These are phyloP conservation scores for Xerocomus spinulosus DNA, from an alignment of 768 basidiomycete genomes.

Conservation along the genomic window DNA sequence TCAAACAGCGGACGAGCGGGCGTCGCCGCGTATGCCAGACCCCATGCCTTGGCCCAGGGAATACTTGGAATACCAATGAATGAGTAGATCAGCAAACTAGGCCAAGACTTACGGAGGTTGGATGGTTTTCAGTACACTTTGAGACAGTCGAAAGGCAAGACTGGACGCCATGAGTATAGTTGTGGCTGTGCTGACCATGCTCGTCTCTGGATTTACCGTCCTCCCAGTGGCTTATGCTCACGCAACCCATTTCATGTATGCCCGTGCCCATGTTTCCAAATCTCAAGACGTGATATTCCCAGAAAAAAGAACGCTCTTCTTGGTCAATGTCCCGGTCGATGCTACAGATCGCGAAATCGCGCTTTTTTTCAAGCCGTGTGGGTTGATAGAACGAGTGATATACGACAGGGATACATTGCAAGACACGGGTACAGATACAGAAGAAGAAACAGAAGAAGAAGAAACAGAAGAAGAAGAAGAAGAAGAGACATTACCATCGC, in stretches of 20 bases:
- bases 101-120: conserved; percentile 39
- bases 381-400: conserved; percentile 70
- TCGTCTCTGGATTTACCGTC: conserved; percentile 33
- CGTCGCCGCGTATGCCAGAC: conserved; percentile 38
- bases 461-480: conserved; percentile 32
- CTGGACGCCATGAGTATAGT: too few relatives aligned
- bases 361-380: conserved; percentile 70
- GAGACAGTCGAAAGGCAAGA: conserved; percentile 37
- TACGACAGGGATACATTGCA: conserved; percentile 48
- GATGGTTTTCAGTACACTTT: conserved; percentile 39
- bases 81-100: too few relatives aligned
- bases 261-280: conserved; percentile 59
- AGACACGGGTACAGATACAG: conserved; percentile 26
- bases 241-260: conserved; percentile 70
- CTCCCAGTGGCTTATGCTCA: conserved; percentile 38
- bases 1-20: conserved; percentile 51
- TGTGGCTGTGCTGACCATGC: conserved; percentile 19
- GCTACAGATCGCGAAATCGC: conserved; percentile 77
- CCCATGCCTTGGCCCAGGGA: conserved; percentile 57
- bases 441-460: conserved; percentile 31
- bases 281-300: conserved; percentile 34
- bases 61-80: conserved; percentile 32
- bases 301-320: conserved; percentile 73
- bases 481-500: not conserved
- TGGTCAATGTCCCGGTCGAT: conserved; percentile 88